Conservation (phyloP, 2,329 filamentous ascomycete genomes). For the Cercospora berteroae region DNA sequence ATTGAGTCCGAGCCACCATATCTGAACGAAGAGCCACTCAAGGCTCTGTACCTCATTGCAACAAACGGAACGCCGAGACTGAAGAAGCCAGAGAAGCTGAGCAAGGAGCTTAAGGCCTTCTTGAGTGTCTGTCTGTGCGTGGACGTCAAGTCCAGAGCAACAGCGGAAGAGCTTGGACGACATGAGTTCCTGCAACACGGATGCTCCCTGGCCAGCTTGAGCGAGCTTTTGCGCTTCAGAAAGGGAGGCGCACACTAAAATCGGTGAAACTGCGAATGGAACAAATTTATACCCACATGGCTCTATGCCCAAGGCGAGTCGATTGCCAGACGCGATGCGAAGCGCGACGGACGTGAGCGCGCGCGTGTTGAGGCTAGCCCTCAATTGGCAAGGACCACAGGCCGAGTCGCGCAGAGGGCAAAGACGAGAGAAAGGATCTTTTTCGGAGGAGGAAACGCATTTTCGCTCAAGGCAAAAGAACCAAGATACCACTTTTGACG, state of each 20-base stretch:
- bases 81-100: slow-evolving; percentile 97
- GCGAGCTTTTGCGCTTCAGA: slow-evolving; percentile 79
- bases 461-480: not conserved
- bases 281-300: not conserved
- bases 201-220: slow-evolving; percentile 76
- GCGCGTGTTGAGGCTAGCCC: not conserved
- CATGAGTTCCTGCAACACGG: slow-evolving; percentile 95
- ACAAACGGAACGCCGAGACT: slow-evolving; percentile 95
- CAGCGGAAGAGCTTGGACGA: slow-evolving; percentile 80
- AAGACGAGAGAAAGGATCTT: not conserved
- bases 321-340: not conserved
- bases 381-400: not conserved
- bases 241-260: slow-evolving; percentile 61
- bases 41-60: slow-evolving; percentile 94
- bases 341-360: not conserved
- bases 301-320: not conserved
- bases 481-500: slow-evolving; percentile 16
- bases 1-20: slow-evolving; percentile 98
- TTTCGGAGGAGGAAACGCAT: not conserved
- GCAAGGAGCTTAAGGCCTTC: slow-evolving; percentile 97
- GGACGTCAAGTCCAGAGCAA: slow-evolving; percentile 90
- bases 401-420: not conserved
- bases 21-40: slow-evolving; percentile 94
- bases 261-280: not conserved
- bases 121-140: slow-evolving; percentile 94